These are phyloP conservation scores for Eremothecium sinecaudum DNA, from an alignment of 1,139 yeast genomes.

Conservation along the genomic window DNA sequence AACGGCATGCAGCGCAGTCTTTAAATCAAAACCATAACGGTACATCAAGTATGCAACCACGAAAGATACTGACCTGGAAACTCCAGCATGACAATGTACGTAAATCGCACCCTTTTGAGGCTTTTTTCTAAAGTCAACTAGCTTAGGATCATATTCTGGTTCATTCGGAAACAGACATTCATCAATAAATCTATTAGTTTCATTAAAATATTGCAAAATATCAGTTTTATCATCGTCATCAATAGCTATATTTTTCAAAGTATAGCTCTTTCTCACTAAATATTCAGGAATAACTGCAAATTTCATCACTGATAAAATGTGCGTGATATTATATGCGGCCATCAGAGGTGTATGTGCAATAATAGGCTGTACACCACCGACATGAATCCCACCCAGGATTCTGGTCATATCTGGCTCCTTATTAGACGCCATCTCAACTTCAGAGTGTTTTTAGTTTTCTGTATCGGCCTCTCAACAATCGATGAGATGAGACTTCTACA, in stretches of 20 bases:
- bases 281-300: slow-evolving; percentile 52
- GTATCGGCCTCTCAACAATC: too few relatives aligned
- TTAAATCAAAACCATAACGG: slow-evolving; percentile 47
- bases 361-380: slow-evolving; percentile 53
- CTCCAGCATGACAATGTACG: slow-evolving; percentile 80
- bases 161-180: slow-evolving; percentile 44
- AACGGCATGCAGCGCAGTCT: slow-evolving; percentile 65
- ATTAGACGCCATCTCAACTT: too few relatives aligned
- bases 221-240: slow-evolving; percentile 59
- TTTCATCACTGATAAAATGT: slow-evolving; percentile 57
- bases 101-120: slow-evolving; percentile 41
- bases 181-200: slow-evolving; percentile 59
- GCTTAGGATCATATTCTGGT: slow-evolving; percentile 24
- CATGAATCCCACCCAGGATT: slow-evolving; percentile 55
- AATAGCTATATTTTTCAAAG: slow-evolving; percentile 54
- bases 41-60: slow-evolving; percentile 74
- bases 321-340: slow-evolving; percentile 46
- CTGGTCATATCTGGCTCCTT: slow-evolving; percentile 34
- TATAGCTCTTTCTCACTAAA: slow-evolving; percentile 36
- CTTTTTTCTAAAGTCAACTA: slow-evolving; percentile 31
- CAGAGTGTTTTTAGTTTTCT: too few relatives aligned
- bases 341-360: slow-evolving; percentile 37
- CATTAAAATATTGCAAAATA: slow-evolving; percentile 50
- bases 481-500: too few relatives aligned
- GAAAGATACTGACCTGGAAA: slow-evolving; percentile 69